Evolutionary conservation across 1,284 basidiomycete genomes (phyloP), one percentile per base, ranked within the genome.

Genomic region (Sphagnurus paluster): DNA sequence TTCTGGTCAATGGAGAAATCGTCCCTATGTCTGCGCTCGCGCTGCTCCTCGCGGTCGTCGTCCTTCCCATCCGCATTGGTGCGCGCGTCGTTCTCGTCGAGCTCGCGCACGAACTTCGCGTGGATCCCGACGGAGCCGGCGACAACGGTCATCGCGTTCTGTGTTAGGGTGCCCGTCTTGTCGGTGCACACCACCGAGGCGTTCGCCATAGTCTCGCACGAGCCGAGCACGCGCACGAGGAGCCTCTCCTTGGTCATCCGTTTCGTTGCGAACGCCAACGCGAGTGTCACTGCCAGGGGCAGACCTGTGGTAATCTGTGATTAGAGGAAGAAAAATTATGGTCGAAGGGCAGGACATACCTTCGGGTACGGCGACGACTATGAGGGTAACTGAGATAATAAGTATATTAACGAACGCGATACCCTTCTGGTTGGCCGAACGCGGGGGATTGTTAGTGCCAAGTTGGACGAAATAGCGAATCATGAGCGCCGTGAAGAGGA

Each of bases 131-230:
- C 75, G 21, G 93, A 93, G 29, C 96, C 96, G 11, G 96, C 94
- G 41, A 99, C 96, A 58, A 99, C 89, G 13, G 85, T 83, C 96
- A 99, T 99, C 60, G 76, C 76, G 72, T 98, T 98, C 63, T 93
- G 89, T 0, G 96, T 98, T 20, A 94, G 82, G 5, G 93, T 90
- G 39, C 91, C 91, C 1, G 94, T 96, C 74, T 98, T 98, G 75
- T 97, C 93, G 16, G 94, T 98, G 71, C 94, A 98, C 21, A 98
- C 81, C 52, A 98, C 95, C 17, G 89, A 96, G 10, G 94, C 91
- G 63, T 98, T 98, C 25, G 91, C 96, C 95, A 98, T 99, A 5
- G 93, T 98, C 74, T 98, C 96, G 68, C 96, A 99, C 20, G 93
- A 93, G 10, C 93, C 90, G 26, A 99, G 81, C 2, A 98, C 88